Base-by-base conservation (phyloP, 2,329 filamentous ascomycete genomes). In the Aureobasidium subglaciale region DNA sequence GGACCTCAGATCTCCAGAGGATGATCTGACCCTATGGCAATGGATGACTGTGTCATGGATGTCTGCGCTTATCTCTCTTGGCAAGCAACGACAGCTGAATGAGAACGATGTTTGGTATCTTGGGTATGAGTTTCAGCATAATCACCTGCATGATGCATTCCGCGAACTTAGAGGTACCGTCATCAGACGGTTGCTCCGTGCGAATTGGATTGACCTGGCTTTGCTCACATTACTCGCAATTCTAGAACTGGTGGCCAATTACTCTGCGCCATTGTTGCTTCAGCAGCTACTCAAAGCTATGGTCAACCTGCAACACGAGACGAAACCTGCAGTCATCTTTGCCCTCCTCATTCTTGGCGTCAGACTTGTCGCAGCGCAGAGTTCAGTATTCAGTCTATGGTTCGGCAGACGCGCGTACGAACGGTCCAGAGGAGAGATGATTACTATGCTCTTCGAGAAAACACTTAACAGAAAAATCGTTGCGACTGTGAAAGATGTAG, bases 21-120 rank as follows among this genome's bases (percentile, higher is more conserved):
- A 96, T 62, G 83, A 87, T 60, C 68, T 95, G 22, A 87, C 79
- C 0, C 74, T 91, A 1, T 90, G 88, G 80, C 87, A 91, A 62
- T 96, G 89, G 71, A 87, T 92, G 81, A 85, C 82, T 5, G 86
- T 95, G 25, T 87, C 82, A 0, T 96, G 90, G 90, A 85, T 95
- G 72, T 75, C 76, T 0, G 86, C 90, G 0, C 71, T 95, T 6
- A 89, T 95, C 11, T 72, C 75, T 1, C 70, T 83, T 22, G 88
- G 86, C 1, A 79, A 76, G 38, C 73, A 75, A 27, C 76, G 83
- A 37, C 85, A 90, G 62, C 74, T 96, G 8, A 74, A 90, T 32
- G 84, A 90, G 35, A 80, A 85, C 34, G 89, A 96, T 65, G 86
- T 96, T 2, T 96, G 90, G 90, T 74, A 79, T 35, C 72, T 96